Base-by-base conservation (phyloP, 176 grass and related monocot species). In the Triticum timopheevii region DNA sequence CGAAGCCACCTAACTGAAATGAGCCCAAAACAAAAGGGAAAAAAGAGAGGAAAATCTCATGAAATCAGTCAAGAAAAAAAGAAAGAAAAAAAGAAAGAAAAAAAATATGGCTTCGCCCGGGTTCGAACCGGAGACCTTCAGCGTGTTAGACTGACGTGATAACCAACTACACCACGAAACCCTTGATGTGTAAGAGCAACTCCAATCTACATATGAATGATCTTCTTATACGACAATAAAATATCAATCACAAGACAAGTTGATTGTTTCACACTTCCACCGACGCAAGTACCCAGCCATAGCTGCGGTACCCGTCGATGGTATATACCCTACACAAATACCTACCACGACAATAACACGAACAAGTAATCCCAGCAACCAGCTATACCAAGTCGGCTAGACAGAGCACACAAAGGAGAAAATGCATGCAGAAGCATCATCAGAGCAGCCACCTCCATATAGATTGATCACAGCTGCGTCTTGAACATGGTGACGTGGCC, bases 61-160 rank as follows among this genome's bases (percentile, higher is more conserved):
- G 39, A 40, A 40, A 0, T 40, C 38, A 39, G 8, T 39, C 8
- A 9, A 42, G 39, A 10, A 42, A 10, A 7, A 8, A 39, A 39
- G n/a, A 39, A 39, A 0, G 6, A 1, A 1, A 42, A 42, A 10
- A 4, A 35, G n/a, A 39, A 39, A 0, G 6, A 1, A 1, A 42
- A 42, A 10, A 4, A 35, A 52, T 52, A 59, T 95, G 86, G 86
- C 86, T 38, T 95, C 91, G 91, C 84, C 94, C 91, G 94, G 91
- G 20, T 20, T 93, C 79, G 87, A 96, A 93, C 94, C 89, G 91
- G 91, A 93, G 92, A 96, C 91, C 91, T 93, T 93, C 89, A 92
- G 83, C 92, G 94, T 88, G 94, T 93, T 93, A 93, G 91, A 93
- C 90, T 92, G 94, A 91, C 94, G 91, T 96, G 89, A 93, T 91